Evolutionary conservation across 2,329 filamentous ascomycete species (phyloP).

Genomic region (Sporothrix sp.): DNA sequence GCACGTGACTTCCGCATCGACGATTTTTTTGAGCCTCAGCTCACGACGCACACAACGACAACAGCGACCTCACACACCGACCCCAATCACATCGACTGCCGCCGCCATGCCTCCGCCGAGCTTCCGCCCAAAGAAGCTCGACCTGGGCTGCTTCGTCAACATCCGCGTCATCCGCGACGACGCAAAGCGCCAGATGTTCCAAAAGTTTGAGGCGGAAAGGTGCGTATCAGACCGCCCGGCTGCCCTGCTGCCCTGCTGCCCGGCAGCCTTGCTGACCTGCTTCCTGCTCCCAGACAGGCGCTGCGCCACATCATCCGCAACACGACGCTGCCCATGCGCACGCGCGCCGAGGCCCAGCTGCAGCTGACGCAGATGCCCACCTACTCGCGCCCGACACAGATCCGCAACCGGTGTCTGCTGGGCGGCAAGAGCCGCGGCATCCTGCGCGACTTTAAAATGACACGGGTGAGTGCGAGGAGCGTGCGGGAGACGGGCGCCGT

Average conservation of each 20-base stretch:
- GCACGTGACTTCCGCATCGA: not conserved
- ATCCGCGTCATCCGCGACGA: constrained; percentile 84
- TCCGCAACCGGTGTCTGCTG: constrained; percentile 85
- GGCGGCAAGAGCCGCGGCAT: constrained; percentile 86
- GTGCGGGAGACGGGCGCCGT: too few species aligned
- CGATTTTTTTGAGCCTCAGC: not conserved
- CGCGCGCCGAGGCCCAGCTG: constrained; percentile 84
- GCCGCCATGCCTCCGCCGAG: constrained; percentile 41
- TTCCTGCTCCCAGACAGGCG: constrained; percentile 59
- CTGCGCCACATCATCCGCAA: constrained; percentile 91
- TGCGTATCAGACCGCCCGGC: constrained; percentile 34
- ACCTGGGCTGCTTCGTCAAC: constrained; percentile 81
- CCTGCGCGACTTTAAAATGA: constrained; percentile 86
- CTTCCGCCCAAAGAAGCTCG: constrained; percentile 83
- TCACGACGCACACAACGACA: not conserved
- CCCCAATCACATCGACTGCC: not conserved
- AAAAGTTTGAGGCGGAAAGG: constrained; percentile 80
- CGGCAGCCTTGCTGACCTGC: not conserved
- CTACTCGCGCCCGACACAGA: constrained; percentile 89
- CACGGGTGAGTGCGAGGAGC: constrained; percentile 58
- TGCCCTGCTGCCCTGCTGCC: not conserved
- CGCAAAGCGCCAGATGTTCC: constrained; percentile 90
- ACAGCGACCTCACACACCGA: not conserved
- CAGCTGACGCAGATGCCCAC: constrained; percentile 91
- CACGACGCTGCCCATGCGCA: constrained; percentile 69